These are phyloP conservation scores for Coniosporium apollinis DNA, from an alignment of 495 filamentous ascomycete genomes.

Conservation along the genomic window DNA sequence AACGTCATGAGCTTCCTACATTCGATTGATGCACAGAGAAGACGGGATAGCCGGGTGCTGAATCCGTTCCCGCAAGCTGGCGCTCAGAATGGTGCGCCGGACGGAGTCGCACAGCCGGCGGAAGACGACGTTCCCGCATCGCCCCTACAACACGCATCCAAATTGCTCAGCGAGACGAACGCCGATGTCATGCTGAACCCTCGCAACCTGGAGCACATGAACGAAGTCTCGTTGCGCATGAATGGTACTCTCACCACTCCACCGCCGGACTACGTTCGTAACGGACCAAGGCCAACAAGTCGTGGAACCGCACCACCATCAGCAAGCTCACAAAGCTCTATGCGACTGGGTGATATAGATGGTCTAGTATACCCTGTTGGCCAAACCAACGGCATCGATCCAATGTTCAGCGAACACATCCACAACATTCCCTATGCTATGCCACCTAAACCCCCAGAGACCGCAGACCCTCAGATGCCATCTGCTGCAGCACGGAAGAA, in stretches of 20 bases:
- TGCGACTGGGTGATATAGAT: constrained; percentile 51
- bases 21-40: constrained; percentile 44
- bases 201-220: constrained; percentile 58
- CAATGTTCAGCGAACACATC: constrained; percentile 85
- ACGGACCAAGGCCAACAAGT: constrained; percentile 17
- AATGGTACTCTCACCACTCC: constrained; percentile 27
- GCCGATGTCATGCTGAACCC: constrained; percentile 62
- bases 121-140: constrained; percentile 60
- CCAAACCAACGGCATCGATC: constrained; percentile 78
- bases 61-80: constrained; percentile 17
- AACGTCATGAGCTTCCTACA: constrained; percentile 57
- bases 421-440: constrained; percentile 77
- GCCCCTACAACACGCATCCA: constrained; percentile 75
- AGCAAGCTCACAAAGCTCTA: constrained; percentile 30
- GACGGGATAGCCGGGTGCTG: constrained; percentile 41
- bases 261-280: constrained; percentile 22
- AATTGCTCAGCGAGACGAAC: constrained; percentile 66
- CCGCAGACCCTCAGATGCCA: constrained; percentile 30
- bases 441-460: constrained; percentile 41
- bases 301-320: constrained; percentile 29
- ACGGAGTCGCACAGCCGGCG: constrained; percentile 7
- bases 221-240: constrained; percentile 48
- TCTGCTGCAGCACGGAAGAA: constrained; percentile 46
- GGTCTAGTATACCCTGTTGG: constrained; percentile 82
- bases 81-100: constrained; percentile 14